Percentiles rank a stretch among this genome's conserved stretches.
phyloP scores from a whole-genome alignment of 129 eudicot species.

The Dittrichia graveolens region DNA sequence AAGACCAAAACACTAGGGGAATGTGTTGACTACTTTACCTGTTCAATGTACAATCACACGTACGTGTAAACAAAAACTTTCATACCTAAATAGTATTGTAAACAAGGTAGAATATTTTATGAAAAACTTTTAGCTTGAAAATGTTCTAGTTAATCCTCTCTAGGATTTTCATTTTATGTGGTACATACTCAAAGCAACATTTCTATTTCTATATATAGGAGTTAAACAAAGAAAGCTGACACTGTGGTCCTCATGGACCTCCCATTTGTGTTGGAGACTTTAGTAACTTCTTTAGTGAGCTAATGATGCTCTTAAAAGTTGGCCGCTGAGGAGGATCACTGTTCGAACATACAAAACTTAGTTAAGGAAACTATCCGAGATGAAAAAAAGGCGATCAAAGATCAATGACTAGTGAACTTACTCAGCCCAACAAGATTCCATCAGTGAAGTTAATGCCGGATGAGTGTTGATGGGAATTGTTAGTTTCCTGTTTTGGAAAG shows the following conservation, averaged over 20 bases:
- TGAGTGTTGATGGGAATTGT: slow-evolving; percentile 68
- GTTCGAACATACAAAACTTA: slow-evolving; percentile 23
- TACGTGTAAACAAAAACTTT: neutral
- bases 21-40: no score
- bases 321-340: slow-evolving; percentile 86
- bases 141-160: slow-evolving; percentile 28
- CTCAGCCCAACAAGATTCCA: slow-evolving; percentile 99
- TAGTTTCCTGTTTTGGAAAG: slow-evolving; percentile 91
- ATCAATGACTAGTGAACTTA: slow-evolving; percentile 38
- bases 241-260: slow-evolving; percentile 41
- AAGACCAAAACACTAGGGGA: no score
- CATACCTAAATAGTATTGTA: neutral
- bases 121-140: slow-evolving; percentile 19
- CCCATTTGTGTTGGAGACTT: slow-evolving; percentile 86
- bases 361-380: slow-evolving; percentile 2
- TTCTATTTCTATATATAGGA: slow-evolving; percentile 25
- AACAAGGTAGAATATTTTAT: neutral
- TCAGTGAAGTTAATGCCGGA: slow-evolving; percentile 66
- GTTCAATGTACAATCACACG: no score
- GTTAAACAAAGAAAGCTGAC: slow-evolving; percentile 25
- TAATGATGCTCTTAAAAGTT: slow-evolving; percentile 64
- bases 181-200: neutral
- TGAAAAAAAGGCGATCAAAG: slow-evolving; percentile 11
- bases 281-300: slow-evolving; percentile 71
- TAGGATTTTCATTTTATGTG: slow-evolving; percentile 23